phyloP scores from a whole-genome alignment of 192 early-diverging fungal species.

The Coemansia umbellata region DNA sequence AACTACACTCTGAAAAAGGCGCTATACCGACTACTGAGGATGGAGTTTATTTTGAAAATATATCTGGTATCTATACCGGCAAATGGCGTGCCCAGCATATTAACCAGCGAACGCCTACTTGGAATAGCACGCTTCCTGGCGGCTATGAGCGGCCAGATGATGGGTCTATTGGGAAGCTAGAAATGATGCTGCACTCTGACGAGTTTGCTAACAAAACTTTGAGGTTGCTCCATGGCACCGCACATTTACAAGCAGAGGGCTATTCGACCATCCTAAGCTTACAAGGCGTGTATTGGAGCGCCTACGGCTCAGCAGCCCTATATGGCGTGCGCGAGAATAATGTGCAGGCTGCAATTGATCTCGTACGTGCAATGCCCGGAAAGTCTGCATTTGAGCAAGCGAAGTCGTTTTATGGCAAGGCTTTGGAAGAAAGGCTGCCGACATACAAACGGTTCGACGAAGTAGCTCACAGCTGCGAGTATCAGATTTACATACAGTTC shows the following conservation, averaged over 20 bases:
- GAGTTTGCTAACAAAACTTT: not conserved
- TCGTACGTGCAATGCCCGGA: slow-evolving; percentile 25
- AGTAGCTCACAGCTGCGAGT: slow-evolving; percentile 22
- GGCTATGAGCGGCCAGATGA: slow-evolving; percentile 16
- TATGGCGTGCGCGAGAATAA: slow-evolving; percentile 17
- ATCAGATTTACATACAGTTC: slow-evolving; percentile 30
- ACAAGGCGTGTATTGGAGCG: slow-evolving; percentile 28
- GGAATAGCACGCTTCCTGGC: slow-evolving; percentile 6
- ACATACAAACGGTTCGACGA: slow-evolving; percentile 14
- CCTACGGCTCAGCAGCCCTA: slow-evolving; percentile 18
- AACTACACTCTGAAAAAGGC: not conserved
- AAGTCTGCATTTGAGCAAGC: slow-evolving; percentile 17
- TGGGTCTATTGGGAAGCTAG: slow-evolving; percentile 4
- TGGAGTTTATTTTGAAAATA: not conserved
- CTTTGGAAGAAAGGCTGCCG: slow-evolving; percentile 12
- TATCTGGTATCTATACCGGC: slow-evolving; percentile 18
- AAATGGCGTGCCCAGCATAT: slow-evolving; percentile 13
- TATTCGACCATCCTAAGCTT: slow-evolving; percentile 4
- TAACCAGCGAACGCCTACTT: not conserved
- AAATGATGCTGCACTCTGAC: slow-evolving; percentile 13
- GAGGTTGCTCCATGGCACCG: slow-evolving; percentile 15
- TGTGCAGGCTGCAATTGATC: slow-evolving; percentile 12
- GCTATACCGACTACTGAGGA: not conserved
- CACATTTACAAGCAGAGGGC: slow-evolving; percentile 1
- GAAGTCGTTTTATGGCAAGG: slow-evolving; percentile 4